Percentiles rank a stretch among this genome's conserved stretches.
Evolutionary conservation across 805 yeast species (phyloP).

Genomic region (Teunomyces atbi): DNA sequence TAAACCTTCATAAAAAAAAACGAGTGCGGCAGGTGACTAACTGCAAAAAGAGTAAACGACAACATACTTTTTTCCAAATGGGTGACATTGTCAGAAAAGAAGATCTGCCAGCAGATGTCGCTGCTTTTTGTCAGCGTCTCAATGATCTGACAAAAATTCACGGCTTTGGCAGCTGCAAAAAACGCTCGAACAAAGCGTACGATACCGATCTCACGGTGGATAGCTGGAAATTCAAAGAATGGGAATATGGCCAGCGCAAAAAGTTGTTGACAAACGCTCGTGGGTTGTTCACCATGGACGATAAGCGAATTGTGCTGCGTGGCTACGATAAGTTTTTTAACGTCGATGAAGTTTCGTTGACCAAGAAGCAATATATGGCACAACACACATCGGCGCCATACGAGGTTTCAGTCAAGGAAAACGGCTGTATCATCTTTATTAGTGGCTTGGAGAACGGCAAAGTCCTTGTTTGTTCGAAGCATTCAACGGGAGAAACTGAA

Average conservation of each 20-base stretch:
- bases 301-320: constrained; percentile 58
- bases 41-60: too few species aligned
- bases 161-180: constrained; percentile 22
- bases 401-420: constrained; percentile 78
- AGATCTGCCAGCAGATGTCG: constrained; percentile 9
- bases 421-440: constrained; percentile 88
- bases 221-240: constrained; percentile 85
- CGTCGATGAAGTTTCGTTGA: constrained; percentile 57
- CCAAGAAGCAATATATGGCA: constrained; percentile 50
- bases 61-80: background rate
- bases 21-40: too few species aligned
- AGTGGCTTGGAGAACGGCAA: constrained; percentile 76
- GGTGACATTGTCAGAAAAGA: background rate
- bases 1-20: too few species aligned
- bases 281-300: constrained; percentile 65
- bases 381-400: constrained; percentile 68
- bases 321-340: constrained; percentile 97
- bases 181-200: constrained; percentile 12
- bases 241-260: constrained; percentile 66
- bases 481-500: constrained; percentile 71
- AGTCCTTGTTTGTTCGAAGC: constrained; percentile 85
- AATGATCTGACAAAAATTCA: constrained; percentile 15
- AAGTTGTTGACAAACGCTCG: constrained; percentile 58
- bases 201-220: constrained; percentile 11
- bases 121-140: constrained; percentile 18